These are phyloP conservation scores for Phytophthora pistaciae DNA, from an alignment of 352 stramenopile genomes.

Conservation along the genomic window DNA sequence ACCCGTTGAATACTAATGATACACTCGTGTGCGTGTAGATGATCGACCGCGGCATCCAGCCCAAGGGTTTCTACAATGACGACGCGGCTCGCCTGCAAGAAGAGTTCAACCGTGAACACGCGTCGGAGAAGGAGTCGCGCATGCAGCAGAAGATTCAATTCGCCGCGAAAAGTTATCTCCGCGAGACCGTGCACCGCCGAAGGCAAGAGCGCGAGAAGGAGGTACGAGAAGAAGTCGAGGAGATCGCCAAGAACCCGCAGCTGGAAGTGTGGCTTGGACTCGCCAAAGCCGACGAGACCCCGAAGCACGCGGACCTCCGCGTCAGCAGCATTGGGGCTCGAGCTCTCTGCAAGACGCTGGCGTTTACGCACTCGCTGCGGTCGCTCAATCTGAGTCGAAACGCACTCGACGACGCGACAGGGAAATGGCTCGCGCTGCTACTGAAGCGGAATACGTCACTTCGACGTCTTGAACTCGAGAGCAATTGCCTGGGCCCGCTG, in stretches of 20 bases:
- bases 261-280: conserved; percentile 83
- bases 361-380: conserved; percentile 71
- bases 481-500: conserved; percentile 63
- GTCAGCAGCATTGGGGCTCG: conserved; percentile 62
- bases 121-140: conserved; percentile 66
- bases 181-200: conserved; percentile 79
- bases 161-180: conserved; percentile 78
- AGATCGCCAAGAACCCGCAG: conserved; percentile 69
- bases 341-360: conserved; percentile 75
- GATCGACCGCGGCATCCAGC: conserved; percentile 86
- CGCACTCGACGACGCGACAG: conserved; percentile 66
- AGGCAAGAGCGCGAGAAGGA: conserved; percentile 73
- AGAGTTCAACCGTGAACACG: conserved; percentile 80
- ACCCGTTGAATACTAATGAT: background rate
- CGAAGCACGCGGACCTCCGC: conserved; percentile 60
- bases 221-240: conserved; percentile 78
- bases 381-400: conserved; percentile 78
- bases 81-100: conserved; percentile 83
- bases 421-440: conserved; percentile 66
- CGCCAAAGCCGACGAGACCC: conserved; percentile 60
- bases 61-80: conserved; percentile 89
- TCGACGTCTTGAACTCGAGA: conserved; percentile 71
- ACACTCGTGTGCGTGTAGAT: conserved; percentile 45
- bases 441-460: conserved; percentile 73
- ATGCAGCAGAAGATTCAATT: conserved; percentile 76